phyloP scores from a whole-genome alignment of 2,329 filamentous ascomycete genomes.

The Tolypocladium tundrense region DNA sequence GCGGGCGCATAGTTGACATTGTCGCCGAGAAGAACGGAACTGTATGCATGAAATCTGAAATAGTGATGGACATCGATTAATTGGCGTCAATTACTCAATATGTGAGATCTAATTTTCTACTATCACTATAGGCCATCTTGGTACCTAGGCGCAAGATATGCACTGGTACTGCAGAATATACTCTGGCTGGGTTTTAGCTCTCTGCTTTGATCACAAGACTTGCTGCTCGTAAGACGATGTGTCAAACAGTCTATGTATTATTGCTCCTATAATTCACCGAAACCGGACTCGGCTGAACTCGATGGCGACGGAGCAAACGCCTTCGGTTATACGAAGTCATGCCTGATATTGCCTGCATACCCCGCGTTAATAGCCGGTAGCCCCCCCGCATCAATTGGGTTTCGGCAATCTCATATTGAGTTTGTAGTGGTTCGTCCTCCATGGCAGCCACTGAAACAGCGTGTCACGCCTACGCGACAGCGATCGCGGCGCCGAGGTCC shows the following conservation, averaged over 20 bases:
- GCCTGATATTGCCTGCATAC: neutral
- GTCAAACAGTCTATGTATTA: too few species aligned
- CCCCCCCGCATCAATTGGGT: neutral
- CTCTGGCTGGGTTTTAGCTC: too few species aligned
- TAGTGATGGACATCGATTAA: neutral
- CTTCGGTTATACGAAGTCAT: neutral
- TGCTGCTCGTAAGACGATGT: too few species aligned
- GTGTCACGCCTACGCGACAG: neutral
- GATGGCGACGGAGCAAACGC: neutral
- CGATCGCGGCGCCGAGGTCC: neutral
- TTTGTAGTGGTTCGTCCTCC: too few species aligned
- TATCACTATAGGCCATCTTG: too few species aligned
- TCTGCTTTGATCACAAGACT: too few species aligned
- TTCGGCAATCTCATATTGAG: neutral
- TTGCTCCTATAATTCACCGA: too few species aligned
- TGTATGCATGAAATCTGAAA: constrained; percentile 6
- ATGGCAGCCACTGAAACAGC: neutral
- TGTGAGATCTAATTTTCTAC: too few species aligned
- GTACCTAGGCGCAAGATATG: too few species aligned
- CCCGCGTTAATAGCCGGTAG: neutral
- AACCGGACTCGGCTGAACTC: neutral
- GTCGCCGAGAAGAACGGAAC: constrained; percentile 31
- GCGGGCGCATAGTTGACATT: constrained; percentile 28
- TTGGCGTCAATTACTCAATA: neutral
- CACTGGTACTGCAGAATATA: too few species aligned